Conservation (phyloP, 2,329 filamentous ascomycete genomes). For the Leptographium flavum region DNA sequence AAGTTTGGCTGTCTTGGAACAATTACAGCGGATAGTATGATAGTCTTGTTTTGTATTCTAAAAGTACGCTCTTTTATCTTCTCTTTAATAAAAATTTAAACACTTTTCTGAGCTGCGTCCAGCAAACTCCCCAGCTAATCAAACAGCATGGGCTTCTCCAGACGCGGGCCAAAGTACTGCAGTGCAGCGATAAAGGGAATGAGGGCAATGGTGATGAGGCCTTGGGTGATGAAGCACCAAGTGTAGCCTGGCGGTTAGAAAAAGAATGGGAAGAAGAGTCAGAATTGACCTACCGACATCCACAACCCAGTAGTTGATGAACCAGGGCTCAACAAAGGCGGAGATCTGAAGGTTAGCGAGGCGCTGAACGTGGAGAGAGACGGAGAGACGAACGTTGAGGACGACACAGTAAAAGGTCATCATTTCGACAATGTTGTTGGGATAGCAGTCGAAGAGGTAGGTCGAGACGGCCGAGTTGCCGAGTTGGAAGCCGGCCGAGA, state of each 20-base stretch:
- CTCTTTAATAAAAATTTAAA: not conserved
- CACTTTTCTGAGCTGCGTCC: not conserved
- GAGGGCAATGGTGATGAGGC: slow-evolving; percentile 20
- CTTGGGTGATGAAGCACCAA: slow-evolving; percentile 35
- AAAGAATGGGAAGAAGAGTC: not conserved
- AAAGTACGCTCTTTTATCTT: not conserved
- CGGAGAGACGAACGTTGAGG: slow-evolving; percentile 21
- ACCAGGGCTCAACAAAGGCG: slow-evolving; percentile 31
- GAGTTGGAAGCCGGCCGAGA: slow-evolving; percentile 37
- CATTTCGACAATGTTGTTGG: slow-evolving; percentile 36
- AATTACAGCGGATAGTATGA: too few relatives aligned
- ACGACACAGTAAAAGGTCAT: slow-evolving; percentile 40
- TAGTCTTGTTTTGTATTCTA: too few relatives aligned
- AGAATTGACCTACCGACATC: slow-evolving; percentile 8
- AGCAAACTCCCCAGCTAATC: not conserved
- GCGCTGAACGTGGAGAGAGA: not conserved
- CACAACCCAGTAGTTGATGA: slow-evolving; percentile 33
- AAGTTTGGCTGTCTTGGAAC: too few relatives aligned
- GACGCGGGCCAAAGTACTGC: not conserved
- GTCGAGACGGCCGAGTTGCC: slow-evolving; percentile 37
- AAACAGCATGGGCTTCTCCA: not conserved
- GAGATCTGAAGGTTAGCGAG: too few relatives aligned
- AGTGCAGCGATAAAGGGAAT: slow-evolving; percentile 4
- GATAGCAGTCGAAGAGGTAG: slow-evolving; percentile 42
- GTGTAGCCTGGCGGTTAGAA: slow-evolving; percentile 23